A percentile compares a stretch with the other conserved stretches of the same genome.
These are phyloP conservation scores for Physcomitrium patens DNA, from an alignment of 225 moss, liverwort and hornwort genomes.

Conservation along the genomic window DNA sequence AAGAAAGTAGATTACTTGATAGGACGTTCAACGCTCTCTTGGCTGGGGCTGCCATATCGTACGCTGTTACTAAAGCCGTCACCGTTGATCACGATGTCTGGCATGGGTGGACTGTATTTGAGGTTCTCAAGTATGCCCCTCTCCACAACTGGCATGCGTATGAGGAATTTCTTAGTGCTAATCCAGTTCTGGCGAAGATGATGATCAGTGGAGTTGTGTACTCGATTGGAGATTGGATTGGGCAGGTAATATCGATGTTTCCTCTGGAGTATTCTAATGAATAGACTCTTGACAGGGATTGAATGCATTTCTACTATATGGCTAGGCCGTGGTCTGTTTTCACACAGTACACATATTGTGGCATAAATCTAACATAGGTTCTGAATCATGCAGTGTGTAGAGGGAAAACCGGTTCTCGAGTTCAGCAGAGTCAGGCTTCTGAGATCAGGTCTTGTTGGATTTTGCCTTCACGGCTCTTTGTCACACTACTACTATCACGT, in stretches of 20 bases:
- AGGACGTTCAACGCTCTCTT: conserved; percentile 67
- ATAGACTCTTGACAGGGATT: no score
- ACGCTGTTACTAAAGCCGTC: conserved; percentile 67
- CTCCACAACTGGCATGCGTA: conserved; percentile 92
- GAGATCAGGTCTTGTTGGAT: conserved; percentile 90
- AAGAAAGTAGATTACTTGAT: conserved; percentile 70
- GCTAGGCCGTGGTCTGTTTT: no score
- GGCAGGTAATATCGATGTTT: conserved; percentile 50
- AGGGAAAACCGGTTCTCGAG: conserved; percentile 78
- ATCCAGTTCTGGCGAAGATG: conserved; percentile 97
- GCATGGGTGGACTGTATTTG: conserved; percentile 91
- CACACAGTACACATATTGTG: no score
- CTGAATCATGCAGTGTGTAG: conserved; percentile 63
- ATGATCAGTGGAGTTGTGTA: conserved; percentile 95
- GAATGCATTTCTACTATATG: no score
- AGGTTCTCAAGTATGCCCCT: conserved; percentile 85
- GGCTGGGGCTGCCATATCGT: conserved; percentile 67
- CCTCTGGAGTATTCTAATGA: no score
- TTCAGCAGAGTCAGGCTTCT: conserved; percentile 77
- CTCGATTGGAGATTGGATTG: conserved; percentile 93
- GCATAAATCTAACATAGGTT: neutral
- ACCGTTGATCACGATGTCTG: conserved; percentile 94
- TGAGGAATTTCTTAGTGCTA: conserved; percentile 70
- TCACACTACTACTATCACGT: conserved; percentile 95
- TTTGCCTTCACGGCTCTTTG: conserved; percentile 88